Base-by-base conservation (phyloP, 2,329 filamentous ascomycete genomes). In the Colletotrichum zoysiae region DNA sequence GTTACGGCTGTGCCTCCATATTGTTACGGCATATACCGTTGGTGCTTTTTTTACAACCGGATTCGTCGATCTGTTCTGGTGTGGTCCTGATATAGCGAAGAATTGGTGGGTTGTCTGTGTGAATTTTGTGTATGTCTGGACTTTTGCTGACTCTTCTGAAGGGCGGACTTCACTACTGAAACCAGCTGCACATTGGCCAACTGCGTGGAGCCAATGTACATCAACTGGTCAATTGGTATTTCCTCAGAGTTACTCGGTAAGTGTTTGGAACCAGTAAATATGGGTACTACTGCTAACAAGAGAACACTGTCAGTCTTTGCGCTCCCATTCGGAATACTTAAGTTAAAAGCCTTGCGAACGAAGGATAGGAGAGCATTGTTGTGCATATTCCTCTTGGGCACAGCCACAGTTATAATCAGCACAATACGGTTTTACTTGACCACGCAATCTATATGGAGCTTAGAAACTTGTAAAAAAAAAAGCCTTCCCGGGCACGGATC, bases 191-290 rank as follows among this genome's bases (percentile, higher is more conserved):
- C 57, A 6, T 12, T 46, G 16, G 57, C 18, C 5, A 33, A 60
- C 5, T 18, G 26, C n/a, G 0, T 16, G 40, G 57, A 60, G 57
- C 57, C 57, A 5, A 60, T 60, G 40, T 60, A 46, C 23, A 46
- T 60, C 8, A 60, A 60, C 26, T 60, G 57, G 57, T 46, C 57
- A 14, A 60, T 60, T 33, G 57, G 57, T 11, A 60, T 60, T 14
- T 3, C 6, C 26, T 60, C 57, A 5, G 57, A 60, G n/a, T 8
- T 60, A 33, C 40, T 60, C 7, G 38, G 57, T 60, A 60, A 35
- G 57, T 33, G 16, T 2, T 26, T 2, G 5, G 3, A 16, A 14
- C n/a, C 16, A 46, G 18, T 14, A n/a, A 18, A 46, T 2, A 2
- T 8, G 16, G 2, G 3, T 6, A 30, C 11, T 33, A 6, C 57